These are phyloP conservation scores for Spirogloea muscicola DNA, from an alignment of 139 green algal species.

Conservation along the genomic window DNA sequence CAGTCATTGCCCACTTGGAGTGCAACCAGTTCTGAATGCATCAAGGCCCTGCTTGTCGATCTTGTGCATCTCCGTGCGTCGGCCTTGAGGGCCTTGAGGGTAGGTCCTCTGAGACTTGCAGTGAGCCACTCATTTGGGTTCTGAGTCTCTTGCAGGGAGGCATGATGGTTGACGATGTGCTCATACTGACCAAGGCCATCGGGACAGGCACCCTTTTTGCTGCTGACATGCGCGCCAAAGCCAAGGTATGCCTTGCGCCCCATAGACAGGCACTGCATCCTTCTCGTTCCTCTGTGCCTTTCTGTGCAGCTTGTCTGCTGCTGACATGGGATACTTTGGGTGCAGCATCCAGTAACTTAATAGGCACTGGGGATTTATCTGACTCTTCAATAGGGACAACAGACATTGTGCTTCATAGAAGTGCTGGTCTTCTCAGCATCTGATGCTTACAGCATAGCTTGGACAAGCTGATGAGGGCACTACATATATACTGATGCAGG, in stretches of 20 bases:
- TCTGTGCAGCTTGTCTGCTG: background rate
- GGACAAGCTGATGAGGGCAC: too few species aligned
- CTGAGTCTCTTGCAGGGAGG: too few species aligned
- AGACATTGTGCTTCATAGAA: background rate
- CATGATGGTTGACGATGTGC: constrained; percentile 59
- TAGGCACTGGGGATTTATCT: background rate
- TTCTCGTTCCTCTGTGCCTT: background rate
- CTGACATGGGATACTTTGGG: background rate
- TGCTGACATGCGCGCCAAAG: constrained; percentile 64
- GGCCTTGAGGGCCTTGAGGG: too few species aligned
- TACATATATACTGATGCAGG: too few species aligned
- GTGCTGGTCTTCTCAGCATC: too few species aligned
- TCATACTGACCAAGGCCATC: constrained; percentile 89
- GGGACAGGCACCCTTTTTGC: constrained; percentile 66
- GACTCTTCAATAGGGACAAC: background rate
- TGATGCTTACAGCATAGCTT: too few species aligned
- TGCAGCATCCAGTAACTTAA: background rate
- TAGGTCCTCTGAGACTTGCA: too few species aligned
- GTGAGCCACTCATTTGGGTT: too few species aligned
- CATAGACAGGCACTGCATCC: background rate
- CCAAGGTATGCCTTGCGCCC: constrained; percentile 53
- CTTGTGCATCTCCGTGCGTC: too few species aligned
- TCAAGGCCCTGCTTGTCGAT: too few species aligned
- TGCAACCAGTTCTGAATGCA: too few species aligned
- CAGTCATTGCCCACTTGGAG: too few species aligned